Percentiles rank a stretch among this genome's conserved stretches.
phyloP scores from a whole-genome alignment of 2,329 filamentous ascomycete genomes.

The Diplodia seriata region DNA sequence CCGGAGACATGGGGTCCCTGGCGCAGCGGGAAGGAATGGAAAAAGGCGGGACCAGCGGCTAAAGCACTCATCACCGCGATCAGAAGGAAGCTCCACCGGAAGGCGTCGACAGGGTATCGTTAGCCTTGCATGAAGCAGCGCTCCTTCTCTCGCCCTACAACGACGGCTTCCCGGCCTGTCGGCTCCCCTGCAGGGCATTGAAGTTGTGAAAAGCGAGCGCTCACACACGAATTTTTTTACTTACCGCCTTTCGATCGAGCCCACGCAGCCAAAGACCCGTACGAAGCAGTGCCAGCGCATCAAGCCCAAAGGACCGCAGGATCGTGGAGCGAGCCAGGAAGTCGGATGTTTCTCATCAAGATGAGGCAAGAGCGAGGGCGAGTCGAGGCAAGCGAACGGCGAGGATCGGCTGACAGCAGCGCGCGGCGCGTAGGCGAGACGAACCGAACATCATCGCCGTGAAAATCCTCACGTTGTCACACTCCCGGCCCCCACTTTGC shows the following conservation, averaged over 20 bases:
- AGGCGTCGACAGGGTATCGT: background rate
- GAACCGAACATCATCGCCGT: conserved; percentile 12
- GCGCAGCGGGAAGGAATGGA: conserved; percentile 10
- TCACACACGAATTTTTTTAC: conserved; percentile 3
- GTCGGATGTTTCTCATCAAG: background rate
- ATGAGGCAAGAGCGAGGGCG: background rate
- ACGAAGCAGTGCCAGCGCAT: conserved; percentile 13
- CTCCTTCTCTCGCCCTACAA: conserved; percentile 4
- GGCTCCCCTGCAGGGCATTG: conserved; percentile 17
- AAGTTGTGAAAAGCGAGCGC: background rate
- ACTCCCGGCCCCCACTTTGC: conserved; percentile 3
- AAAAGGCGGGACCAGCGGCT: conserved; percentile 14
- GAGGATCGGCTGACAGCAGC: conserved; percentile 14
- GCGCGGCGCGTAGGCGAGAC: conserved; percentile 13
- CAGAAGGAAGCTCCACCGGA: background rate
- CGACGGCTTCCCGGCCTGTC: background rate
- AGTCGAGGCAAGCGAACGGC: conserved; percentile 7
- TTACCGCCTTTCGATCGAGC: conserved; percentile 14
- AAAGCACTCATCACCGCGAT: conserved; percentile 13
- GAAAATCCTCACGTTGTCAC: conserved; percentile 10
- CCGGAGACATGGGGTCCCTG: background rate
- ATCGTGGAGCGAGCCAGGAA: background rate
- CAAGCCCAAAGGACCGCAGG: background rate
- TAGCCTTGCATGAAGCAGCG: conserved; percentile 12
- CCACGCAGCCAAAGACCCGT: background rate